Evolutionary conservation across 2,329 filamentous ascomycete species (phyloP).

Genomic region (Cucurbitaria berberidis): DNA sequence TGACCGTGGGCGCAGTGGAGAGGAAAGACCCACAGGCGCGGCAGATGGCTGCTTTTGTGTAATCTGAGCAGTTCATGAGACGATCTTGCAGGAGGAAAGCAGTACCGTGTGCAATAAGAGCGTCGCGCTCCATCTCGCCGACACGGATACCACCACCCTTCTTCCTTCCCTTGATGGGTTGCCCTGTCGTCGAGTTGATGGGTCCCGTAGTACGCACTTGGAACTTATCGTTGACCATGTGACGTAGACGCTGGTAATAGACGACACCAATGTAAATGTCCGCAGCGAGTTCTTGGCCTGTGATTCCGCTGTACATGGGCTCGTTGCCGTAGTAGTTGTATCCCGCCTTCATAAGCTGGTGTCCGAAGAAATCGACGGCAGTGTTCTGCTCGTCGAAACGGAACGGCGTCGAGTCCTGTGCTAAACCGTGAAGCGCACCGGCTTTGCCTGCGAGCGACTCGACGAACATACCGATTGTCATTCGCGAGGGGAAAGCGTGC

Average conservation of each 20-base stretch:
- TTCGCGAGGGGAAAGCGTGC: slow-evolving; percentile 97
- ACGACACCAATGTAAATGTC: slow-evolving; percentile 98
- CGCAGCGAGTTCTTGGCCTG: slow-evolving; percentile 87
- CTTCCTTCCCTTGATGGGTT: slow-evolving; percentile 96
- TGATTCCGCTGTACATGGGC: slow-evolving; percentile 97
- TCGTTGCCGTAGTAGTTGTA: slow-evolving; percentile 99
- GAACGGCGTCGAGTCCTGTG: slow-evolving; percentile 95
- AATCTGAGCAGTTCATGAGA: slow-evolving; percentile 96
- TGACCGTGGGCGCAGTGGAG: slow-evolving; percentile 79
- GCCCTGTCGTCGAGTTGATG: slow-evolving; percentile 86
- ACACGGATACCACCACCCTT: slow-evolving; percentile 98
- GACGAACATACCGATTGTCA: slow-evolving; percentile 99
- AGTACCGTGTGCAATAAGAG: slow-evolving; percentile 90
- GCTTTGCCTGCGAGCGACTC: slow-evolving; percentile 96
- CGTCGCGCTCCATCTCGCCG: slow-evolving; percentile 98
- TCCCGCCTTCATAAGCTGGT: slow-evolving; percentile 91
- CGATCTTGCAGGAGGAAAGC: slow-evolving; percentile 95
- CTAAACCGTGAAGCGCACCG: slow-evolving; percentile 90
- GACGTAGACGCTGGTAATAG: slow-evolving; percentile 95
- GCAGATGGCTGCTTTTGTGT: slow-evolving; percentile 88
- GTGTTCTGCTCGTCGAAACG: slow-evolving; percentile 91
- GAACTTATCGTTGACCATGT: slow-evolving; percentile 99
- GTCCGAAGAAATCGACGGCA: slow-evolving; percentile 91
- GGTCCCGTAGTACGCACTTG: slow-evolving; percentile 96
- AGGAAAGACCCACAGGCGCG: slow-evolving; percentile 88